phyloP scores from a whole-genome alignment of 164 flowering plant species.

The Nymphaea colorata region DNA sequence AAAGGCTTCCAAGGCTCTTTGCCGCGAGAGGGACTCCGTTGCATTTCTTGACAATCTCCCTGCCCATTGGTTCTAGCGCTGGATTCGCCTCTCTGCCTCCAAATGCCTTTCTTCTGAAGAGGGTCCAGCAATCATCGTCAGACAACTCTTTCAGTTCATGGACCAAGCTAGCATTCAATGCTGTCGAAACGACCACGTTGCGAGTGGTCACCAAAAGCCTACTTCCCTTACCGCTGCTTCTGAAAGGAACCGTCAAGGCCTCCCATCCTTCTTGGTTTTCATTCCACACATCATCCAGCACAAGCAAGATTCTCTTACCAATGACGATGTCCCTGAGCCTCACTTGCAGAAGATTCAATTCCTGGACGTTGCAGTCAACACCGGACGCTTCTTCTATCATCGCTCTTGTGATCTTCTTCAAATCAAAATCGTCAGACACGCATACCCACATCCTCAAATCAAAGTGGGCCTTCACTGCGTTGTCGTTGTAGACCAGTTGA shows the following conservation, averaged over 20 bases:
- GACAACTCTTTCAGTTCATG: conserved; percentile 4
- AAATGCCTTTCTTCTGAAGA: conserved; percentile 8
- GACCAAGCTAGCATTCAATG: conserved; percentile 3
- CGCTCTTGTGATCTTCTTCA: neutral
- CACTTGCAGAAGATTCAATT: neutral
- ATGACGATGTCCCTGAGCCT: neutral
- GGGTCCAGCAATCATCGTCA: conserved; percentile 8
- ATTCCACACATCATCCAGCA: conserved; percentile 14
- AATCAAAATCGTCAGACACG: conserved; percentile 3
- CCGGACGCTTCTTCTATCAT: neutral
- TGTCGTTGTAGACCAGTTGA: conserved; percentile 4
- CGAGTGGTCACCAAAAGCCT: conserved; percentile 11
- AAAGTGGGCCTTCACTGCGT: neutral
- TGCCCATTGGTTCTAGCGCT: conserved; percentile 3
- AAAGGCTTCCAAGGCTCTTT: conserved; percentile 5
- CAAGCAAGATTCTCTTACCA: conserved; percentile 8
- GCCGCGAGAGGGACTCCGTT: conserved; percentile 12
- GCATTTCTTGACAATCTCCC: conserved; percentile 10
- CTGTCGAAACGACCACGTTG: conserved; percentile 2
- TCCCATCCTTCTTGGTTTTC: conserved; percentile 3
- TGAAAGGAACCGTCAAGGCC: neutral
- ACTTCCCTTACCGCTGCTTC: conserved; percentile 5
- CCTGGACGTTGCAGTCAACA: neutral
- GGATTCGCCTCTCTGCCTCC: neutral
- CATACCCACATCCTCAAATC: conserved; percentile 4